phyloP scores from a whole-genome alignment of 345 rosid species.

The Gossypium australe region DNA sequence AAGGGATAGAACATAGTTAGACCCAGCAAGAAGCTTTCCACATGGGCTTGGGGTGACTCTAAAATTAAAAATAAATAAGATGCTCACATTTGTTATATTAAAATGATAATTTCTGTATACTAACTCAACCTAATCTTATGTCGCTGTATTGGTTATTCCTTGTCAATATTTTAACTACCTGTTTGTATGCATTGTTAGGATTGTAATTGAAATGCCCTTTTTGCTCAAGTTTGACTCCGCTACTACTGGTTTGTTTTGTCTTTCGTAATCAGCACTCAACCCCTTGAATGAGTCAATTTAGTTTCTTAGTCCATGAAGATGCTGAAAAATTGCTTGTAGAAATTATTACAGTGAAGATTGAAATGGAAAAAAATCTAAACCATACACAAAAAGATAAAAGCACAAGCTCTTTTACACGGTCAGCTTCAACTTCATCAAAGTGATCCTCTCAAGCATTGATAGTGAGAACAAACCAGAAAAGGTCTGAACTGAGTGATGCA shows the following conservation, averaged over 20 bases:
- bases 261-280: not conserved
- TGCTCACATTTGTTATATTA: not conserved
- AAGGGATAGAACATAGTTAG: not conserved
- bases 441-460: conserved; percentile 73
- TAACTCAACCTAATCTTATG: not conserved
- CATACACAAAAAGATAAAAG: not conserved
- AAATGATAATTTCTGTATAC: not conserved
- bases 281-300: not conserved
- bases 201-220: not conserved
- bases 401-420: too few species aligned
- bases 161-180: not conserved
- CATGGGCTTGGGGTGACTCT: not conserved
- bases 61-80: not conserved
- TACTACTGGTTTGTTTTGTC: not conserved
- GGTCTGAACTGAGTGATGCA: conserved; percentile 67
- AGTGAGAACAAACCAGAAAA: conserved; percentile 43
- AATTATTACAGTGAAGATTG: not conserved
- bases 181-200: not conserved
- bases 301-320: not conserved
- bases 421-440: conserved; percentile 44
- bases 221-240: not conserved
- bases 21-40: not conserved
- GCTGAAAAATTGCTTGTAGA: not conserved
- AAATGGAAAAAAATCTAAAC: not conserved
- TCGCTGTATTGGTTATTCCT: too few species aligned